Evolutionary conservation across 495 filamentous ascomycete species (phyloP), one percentile per base, ranked within the genome.

Genomic region (Letharia columbiana): DNA sequence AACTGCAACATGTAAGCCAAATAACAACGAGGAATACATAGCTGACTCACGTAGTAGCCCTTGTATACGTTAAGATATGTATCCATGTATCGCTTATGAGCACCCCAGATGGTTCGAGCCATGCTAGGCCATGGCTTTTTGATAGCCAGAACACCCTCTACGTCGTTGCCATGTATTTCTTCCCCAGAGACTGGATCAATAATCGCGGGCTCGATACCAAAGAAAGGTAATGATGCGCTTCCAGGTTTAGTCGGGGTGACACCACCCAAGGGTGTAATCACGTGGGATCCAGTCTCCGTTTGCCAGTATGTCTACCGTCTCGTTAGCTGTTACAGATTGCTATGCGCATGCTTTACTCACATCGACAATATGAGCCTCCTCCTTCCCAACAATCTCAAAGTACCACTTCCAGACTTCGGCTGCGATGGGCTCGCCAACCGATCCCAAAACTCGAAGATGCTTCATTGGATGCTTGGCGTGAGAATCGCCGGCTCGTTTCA

Each of bases 351-450:
- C 7, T 31, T 28, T 11, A 64, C 91, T 83, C 83, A 96, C 93
- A 75, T 99, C 95, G 50, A 95, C 88, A 77, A 99, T 81, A 74
- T 98, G 94, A 52, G 91, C 89, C 74, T 93, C 88, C 77, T 92
- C 89, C 77, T 91, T 95, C 72, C 94, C 94, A 49, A 99, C 93
- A 69, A 90, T 84, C 77, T 98, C 91, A 73, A 91, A 92, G 80
- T 99, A 99, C 94, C 94, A 99, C 78, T 97, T 97, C 94, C 94
- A 99, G 47, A 99, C 90, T 76, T 99, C 94, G 28, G 94, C 92
- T 42, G 94, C 94, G 73, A 99, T 99, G 44, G 94, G 94, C 77
- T 99, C 94, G 69, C 94, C 94, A 65, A 99, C 94, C n/a, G 92
- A 96, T 40, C 94, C 94, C 54, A 98, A 81, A 23, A 98, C 85